Base-by-base conservation (phyloP, 192 early-diverging fungal genomes). In the Dimargaris xerosporica region DNA sequence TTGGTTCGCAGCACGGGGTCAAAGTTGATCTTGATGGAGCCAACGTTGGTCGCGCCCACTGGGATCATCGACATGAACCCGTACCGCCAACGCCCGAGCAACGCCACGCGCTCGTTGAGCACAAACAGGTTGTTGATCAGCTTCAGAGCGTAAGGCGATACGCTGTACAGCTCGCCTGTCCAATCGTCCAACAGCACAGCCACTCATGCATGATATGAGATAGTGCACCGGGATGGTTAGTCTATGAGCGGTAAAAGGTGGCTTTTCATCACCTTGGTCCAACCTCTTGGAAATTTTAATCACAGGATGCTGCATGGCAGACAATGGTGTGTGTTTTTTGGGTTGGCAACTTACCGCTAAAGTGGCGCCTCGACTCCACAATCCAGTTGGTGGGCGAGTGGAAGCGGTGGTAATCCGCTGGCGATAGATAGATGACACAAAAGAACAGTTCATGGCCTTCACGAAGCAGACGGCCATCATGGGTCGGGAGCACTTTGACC, bases 341-440 rank as follows among this genome's bases (percentile, higher is more conserved):
- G 44, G 21, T 47, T 47, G 30, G 29, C 7, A 15, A 55, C 73
- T 59, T 71, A 86, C 85, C 87, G 19, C 87, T 86, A 75, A 96
- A 99, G 71, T 99, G 96, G 39, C 95, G 75, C 21, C 91, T 71
- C 4, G 76, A 73, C 67, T 91, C 80, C 16, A 94, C 91, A 19
- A 87, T 81, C 96, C 94, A 98, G 71, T 94, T 88, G 7, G 88
- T 81, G 31, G 96, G 96, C 26, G 94, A 94, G 63, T 99, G 96
- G 84, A 95, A 99, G 17, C 92, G 84, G 71, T 99, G 96, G 73
- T 99, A 99, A 71, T 99, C 96, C 0, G 95, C 96, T 7, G 96
- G 96, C 0, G 95, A 90, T 63, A 99, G 72, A 66, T 99, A 99
- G 29, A 99, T 86, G 12, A 98, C 94, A 65, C 80, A 83, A 69